Percentiles rank a stretch among this genome's conserved stretches.
Conservation (phyloP, 2,329 filamentous ascomycete genomes). For the Calonectria honghensis region DNA sequence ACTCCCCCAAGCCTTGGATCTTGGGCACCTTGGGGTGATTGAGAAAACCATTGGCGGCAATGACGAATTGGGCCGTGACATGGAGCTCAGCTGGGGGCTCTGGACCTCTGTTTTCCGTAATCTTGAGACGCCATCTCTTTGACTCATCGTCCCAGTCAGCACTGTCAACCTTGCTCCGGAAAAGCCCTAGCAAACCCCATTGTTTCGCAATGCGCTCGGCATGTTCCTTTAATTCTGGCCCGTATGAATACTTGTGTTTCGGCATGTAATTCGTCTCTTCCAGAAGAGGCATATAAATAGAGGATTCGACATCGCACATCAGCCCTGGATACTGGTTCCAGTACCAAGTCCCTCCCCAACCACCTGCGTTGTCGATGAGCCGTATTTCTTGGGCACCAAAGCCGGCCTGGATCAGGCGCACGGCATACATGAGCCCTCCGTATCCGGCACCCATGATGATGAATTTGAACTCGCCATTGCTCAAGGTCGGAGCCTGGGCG, state of each 20-base stretch:
- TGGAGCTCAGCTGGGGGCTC: background rate
- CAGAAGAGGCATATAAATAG: background rate
- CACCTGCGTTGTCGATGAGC: background rate
- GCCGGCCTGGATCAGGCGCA: background rate
- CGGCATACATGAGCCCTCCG: conserved; percentile 1
- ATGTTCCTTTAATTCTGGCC: background rate
- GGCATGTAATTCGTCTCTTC: conserved; percentile 1
- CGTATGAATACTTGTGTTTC: background rate
- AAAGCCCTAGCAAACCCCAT: background rate
- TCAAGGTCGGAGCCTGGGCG: background rate
- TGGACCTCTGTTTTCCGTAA: background rate
- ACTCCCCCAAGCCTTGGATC: background rate
- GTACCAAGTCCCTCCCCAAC: conserved; percentile 14
- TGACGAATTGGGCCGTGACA: background rate
- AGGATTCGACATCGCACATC: conserved; percentile 11
- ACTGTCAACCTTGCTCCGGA: background rate
- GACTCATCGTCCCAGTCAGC: background rate
- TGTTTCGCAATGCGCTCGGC: background rate
- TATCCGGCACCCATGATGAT: conserved; percentile 6
- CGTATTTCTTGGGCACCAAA: background rate
- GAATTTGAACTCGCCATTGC: background rate
- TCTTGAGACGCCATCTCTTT: conserved; percentile 6
- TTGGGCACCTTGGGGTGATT: background rate
- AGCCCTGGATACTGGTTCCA: conserved; percentile 10
- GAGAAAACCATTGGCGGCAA: conserved; percentile 3